phyloP scores from a whole-genome alignment of 2,329 filamentous ascomycete genomes.

The Talaromyces sp. region DNA sequence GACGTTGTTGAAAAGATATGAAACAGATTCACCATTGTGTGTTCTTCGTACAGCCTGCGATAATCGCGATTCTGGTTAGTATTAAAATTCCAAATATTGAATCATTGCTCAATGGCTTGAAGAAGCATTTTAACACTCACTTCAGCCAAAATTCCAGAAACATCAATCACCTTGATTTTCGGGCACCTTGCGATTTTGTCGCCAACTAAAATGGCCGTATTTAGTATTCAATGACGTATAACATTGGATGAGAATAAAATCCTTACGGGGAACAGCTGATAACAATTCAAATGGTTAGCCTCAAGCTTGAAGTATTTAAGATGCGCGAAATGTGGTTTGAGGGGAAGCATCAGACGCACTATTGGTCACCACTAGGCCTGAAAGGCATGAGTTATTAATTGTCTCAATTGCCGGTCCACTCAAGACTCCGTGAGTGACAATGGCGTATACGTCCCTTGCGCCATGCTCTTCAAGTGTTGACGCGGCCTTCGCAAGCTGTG shows the following conservation, averaged over 20 bases:
- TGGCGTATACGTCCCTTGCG: conserved; percentile 83
- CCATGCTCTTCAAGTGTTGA: conserved; percentile 83
- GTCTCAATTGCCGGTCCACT: conserved; percentile 84
- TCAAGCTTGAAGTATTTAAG: conserved; percentile 59
- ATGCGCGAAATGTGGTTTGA: neutral
- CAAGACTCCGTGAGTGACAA: conserved; percentile 91
- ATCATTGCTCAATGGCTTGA: neutral
- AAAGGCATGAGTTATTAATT: conserved; percentile 72
- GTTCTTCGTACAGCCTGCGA: conserved; percentile 15
- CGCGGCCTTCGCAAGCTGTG: conserved; percentile 71
- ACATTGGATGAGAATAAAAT: neutral
- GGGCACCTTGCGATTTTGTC: conserved; percentile 76
- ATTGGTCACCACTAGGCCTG: conserved; percentile 73
- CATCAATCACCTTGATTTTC: conserved; percentile 84
- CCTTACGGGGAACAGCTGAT: conserved; percentile 42
- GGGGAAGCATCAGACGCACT: conserved; percentile 1
- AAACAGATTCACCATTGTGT: conserved; percentile 17
- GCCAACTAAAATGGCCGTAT: conserved; percentile 44
- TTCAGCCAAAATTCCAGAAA: conserved; percentile 66
- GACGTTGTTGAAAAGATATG: conserved; percentile 17
- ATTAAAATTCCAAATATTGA: neutral
- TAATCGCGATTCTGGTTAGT: neutral
- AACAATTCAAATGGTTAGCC: neutral
- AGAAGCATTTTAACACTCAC: neutral
- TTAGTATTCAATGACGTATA: neutral